Percentiles rank a stretch among this genome's conserved stretches.
phyloP scores from a whole-genome alignment of 202 grass and related monocot genomes.

The Alloteropsis angusta region DNA sequence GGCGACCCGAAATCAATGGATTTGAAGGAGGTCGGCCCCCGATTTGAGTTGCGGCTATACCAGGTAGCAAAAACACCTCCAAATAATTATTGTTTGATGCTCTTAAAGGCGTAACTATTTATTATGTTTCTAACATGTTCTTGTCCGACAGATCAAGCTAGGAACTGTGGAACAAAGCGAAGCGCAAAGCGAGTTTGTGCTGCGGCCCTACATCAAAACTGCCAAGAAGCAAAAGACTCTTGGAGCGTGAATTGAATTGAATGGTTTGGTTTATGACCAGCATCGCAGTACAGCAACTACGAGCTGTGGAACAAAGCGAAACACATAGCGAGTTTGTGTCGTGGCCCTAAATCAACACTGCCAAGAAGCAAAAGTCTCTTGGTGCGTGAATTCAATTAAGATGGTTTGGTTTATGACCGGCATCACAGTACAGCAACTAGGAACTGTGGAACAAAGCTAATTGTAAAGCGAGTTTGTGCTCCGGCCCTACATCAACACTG shows the following conservation, averaged over 20 bases:
- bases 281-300: too few relatives aligned
- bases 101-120: not conserved
- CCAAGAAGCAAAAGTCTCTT: too few relatives aligned
- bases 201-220: conserved; percentile 64
- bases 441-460: conserved; percentile 71
- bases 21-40: conserved; percentile 75
- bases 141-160: conserved; percentile 47
- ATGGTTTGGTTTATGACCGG: too few relatives aligned
- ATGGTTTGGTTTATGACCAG: not conserved
- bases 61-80: conserved; percentile 25
- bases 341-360: too few relatives aligned
- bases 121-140: not conserved
- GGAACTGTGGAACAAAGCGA: conserved; percentile 72
- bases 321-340: too few relatives aligned
- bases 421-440: not conserved
- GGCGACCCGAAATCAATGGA: conserved; percentile 69
- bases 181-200: conserved; percentile 58
- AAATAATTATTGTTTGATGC: too few relatives aligned
- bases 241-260: conserved; percentile 26
- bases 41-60: conserved; percentile 77
- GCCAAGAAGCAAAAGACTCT: conserved; percentile 66
- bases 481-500: conserved; percentile 62
- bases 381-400: too few relatives aligned
- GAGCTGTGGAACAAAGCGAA: too few relatives aligned
- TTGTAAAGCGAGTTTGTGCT: conserved; percentile 54